These are phyloP conservation scores for Pelargonium nanum DNA, from an alignment of 345 rosid genomes.

Conservation along the genomic window DNA sequence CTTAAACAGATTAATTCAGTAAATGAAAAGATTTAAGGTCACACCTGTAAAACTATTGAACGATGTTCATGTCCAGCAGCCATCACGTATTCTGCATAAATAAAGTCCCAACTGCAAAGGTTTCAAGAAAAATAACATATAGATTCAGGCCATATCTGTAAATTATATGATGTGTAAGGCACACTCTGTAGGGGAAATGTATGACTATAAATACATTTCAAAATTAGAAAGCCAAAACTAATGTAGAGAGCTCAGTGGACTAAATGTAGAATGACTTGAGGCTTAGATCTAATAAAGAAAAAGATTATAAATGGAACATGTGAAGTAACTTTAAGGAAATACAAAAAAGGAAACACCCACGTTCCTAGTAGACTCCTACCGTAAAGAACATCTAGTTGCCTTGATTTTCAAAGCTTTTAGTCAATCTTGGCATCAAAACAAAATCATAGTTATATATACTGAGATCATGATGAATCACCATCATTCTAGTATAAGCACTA, in stretches of 20 bases:
- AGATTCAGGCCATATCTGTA: neutral
- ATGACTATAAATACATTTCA: neutral
- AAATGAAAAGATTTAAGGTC: neutral
- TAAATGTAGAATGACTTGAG: neutral
- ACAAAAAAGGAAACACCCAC: too few species aligned
- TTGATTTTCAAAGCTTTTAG: too few species aligned
- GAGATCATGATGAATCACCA: too few species aligned
- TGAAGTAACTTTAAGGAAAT: too few species aligned
- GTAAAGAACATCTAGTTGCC: too few species aligned
- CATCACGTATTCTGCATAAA: constrained; percentile 97
- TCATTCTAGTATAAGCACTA: too few species aligned
- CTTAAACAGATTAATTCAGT: neutral
- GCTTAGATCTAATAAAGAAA: neutral
- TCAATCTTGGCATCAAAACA: too few species aligned
- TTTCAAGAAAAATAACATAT: neutral
- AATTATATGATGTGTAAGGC: neutral
- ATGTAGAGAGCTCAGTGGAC: neutral
- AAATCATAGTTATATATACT: too few species aligned
- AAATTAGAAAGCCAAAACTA: neutral
- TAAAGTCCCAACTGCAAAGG: constrained; percentile 84
- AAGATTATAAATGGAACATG: too few species aligned
- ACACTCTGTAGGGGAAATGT: neutral
- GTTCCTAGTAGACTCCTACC: too few species aligned
- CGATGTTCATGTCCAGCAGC: constrained; percentile 94
- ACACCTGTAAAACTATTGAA: constrained; percentile 94